Evolutionary conservation across 441 rosid species (phyloP), one percentile per base, ranked within the genome.

Genomic region (Eruca vesicaria): DNA sequence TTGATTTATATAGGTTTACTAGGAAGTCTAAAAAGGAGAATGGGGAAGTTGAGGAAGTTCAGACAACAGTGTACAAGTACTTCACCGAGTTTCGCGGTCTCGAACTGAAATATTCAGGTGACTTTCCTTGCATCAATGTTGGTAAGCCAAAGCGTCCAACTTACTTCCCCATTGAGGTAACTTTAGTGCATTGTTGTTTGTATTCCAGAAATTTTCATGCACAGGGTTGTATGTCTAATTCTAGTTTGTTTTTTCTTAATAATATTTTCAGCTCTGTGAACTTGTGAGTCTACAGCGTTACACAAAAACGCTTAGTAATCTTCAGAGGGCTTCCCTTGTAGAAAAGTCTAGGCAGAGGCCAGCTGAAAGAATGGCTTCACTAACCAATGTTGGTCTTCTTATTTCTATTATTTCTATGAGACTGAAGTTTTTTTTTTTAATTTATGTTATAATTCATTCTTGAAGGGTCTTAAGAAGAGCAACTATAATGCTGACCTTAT

Each of bases 291-390:
- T 88, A 55, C 93, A 88, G 68, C 86, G 88, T 9, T 86, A 86
- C 66, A 88, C 87, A 41, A 86, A 84, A 80, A 79, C 89, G 1
- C 82, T 88, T 23, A 45, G 81, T 15, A 69, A 60, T 66, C 64
- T 72, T 2, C 93, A 86, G 65, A 88, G 86, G 72, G 82, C 88
- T 71, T 28, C 87, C 3, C 73, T 88, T 29, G 89, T 84, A 15
- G 93, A 86, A 63, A 84, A 84, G 64, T 88, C 93, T 7, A 82
- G 93, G 75, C 90, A 86, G 82, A 88, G 80, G 75, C 93, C 93
- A 68, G 75, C 59, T 19, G 90, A 88, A 58, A 77, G 89, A 70
- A 88, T 81, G 87, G 26, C 41, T 18, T 74, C 48, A 23, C 78
- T 86, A 64, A 69, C 82, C 32, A 79, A 79, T 31, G 91, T 89